phyloP scores from a whole-genome alignment of 2,329 filamentous ascomycete species.

The Colletotrichum limetticola region DNA sequence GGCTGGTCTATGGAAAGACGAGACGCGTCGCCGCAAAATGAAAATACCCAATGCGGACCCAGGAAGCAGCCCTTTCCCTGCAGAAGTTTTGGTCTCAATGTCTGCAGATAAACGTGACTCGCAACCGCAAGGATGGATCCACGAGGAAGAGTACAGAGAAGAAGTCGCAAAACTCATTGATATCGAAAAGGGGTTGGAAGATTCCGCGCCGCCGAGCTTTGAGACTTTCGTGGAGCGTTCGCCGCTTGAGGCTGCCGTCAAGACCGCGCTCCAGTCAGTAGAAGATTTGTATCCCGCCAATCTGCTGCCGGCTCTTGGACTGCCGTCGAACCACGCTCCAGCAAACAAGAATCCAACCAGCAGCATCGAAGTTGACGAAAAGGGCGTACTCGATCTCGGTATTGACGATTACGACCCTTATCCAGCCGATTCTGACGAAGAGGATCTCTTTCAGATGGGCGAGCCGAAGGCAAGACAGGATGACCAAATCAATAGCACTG shows the following conservation, averaged over 20 bases:
- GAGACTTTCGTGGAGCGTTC: slow-evolving; percentile 70
- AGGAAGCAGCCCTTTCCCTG: slow-evolving; percentile 80
- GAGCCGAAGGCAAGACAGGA: slow-evolving; percentile 1
- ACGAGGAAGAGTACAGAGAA: slow-evolving; percentile 84
- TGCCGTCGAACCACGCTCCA: slow-evolving; percentile 44
- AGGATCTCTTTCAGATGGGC: slow-evolving; percentile 48
- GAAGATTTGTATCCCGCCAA: slow-evolving; percentile 85
- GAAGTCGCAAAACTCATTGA: slow-evolving; percentile 71
- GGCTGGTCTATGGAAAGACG: slow-evolving; percentile 92
- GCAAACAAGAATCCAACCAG: slow-evolving; percentile 47
- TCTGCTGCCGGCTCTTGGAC: slow-evolving; percentile 60
- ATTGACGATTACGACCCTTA: slow-evolving; percentile 60
- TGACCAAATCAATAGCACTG: background rate
- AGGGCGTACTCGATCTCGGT: slow-evolving; percentile 59
- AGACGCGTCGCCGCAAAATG: slow-evolving; percentile 80
- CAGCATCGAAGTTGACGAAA: slow-evolving; percentile 74
- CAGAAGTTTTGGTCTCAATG: slow-evolving; percentile 87
- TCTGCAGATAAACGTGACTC: slow-evolving; percentile 82
- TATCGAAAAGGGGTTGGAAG: slow-evolving; percentile 67
- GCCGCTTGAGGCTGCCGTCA: slow-evolving; percentile 69
- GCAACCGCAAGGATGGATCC: slow-evolving; percentile 86
- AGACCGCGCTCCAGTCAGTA: slow-evolving; percentile 84
- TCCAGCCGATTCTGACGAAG: slow-evolving; percentile 65
- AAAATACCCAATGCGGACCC: slow-evolving; percentile 73
- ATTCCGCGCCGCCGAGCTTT: slow-evolving; percentile 63